These are phyloP conservation scores for Penicillium samsonianum DNA, from an alignment of 495 filamentous ascomycete genomes.

Conservation along the genomic window DNA sequence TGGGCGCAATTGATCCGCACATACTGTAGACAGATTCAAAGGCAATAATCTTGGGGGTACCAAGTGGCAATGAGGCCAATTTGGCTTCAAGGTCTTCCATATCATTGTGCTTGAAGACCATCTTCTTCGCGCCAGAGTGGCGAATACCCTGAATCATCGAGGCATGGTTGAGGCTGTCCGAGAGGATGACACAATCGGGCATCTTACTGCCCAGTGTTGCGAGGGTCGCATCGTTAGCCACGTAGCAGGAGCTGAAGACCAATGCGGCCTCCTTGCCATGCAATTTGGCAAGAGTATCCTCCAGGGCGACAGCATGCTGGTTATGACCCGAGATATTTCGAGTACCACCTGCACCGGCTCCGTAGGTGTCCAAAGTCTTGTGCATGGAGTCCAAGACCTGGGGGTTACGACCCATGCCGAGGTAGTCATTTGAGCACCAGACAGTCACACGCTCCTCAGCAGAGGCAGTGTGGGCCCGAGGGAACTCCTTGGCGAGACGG, in stretches of 20 bases:
- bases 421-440: constrained; percentile 99
- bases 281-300: constrained; percentile 81
- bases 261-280: constrained; percentile 90
- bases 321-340: constrained; percentile 98
- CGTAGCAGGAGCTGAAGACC: constrained; percentile 96
- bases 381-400: constrained; percentile 91
- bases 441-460: constrained; percentile 90
- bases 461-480: constrained; percentile 84
- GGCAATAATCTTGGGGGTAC: constrained; percentile 94
- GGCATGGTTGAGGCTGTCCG: constrained; percentile 93
- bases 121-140: constrained; percentile 91
- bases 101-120: constrained; percentile 99
- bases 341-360: constrained; percentile 92
- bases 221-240: constrained; percentile 96
- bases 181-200: constrained; percentile 93
- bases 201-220: constrained; percentile 95
- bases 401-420: constrained; percentile 93
- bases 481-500: constrained; percentile 92
- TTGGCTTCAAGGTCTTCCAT: constrained; percentile 86
- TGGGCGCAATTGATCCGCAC: constrained; percentile 96
- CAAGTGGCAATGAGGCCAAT: constrained; percentile 77
- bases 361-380: constrained; percentile 89
- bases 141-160: constrained; percentile 99
- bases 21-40: constrained; percentile 99
- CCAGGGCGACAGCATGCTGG: constrained; percentile 84